A percentile compares a stretch with the other conserved stretches of the same genome.
These are phyloP conservation scores for Theobroma grandiflorum DNA, from an alignment of 441 rosid species.

Conservation along the genomic window DNA sequence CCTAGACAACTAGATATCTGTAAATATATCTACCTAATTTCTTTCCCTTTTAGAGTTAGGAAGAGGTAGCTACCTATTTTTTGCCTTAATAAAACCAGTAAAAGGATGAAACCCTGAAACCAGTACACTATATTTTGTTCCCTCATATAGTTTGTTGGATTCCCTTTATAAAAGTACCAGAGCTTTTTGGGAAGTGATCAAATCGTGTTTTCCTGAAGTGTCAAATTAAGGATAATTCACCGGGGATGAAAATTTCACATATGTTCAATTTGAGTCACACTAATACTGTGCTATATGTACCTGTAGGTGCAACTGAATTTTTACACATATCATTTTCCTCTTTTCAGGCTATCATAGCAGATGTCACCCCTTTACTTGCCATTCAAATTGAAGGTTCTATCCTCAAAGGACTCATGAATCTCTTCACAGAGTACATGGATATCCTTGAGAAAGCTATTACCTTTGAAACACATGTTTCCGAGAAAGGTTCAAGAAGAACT, in stretches of 20 bases:
- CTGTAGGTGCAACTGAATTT: constrained; percentile 16
- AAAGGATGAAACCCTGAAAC: background rate
- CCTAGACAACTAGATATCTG: background rate
- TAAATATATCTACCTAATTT: constrained; percentile 8
- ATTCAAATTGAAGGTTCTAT: constrained; percentile 61
- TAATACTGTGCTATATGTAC: constrained; percentile 15
- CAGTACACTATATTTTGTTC: background rate
- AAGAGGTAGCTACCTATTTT: background rate
- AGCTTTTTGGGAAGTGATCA: background rate
- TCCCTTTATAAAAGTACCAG: background rate
- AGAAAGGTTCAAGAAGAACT: constrained; percentile 37
- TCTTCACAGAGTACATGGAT: constrained; percentile 51
- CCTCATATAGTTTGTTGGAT: constrained; percentile 2
- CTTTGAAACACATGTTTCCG: constrained; percentile 24
- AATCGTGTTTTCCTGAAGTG: background rate
- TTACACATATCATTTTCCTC: constrained; percentile 8
- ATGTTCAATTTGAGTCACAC: constrained; percentile 14
- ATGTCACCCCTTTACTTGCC: constrained; percentile 47
- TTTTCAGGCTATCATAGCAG: constrained; percentile 55
- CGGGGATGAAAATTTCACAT: background rate
- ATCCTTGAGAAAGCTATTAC: constrained; percentile 53
- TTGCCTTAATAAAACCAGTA: background rate
- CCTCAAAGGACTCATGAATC: constrained; percentile 49
- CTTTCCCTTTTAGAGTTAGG: background rate
- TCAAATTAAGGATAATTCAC: constrained; percentile 8